Evolutionary conservation across 2,329 filamentous ascomycete species (phyloP).

Genomic region (Colletotrichum tabaci): DNA sequence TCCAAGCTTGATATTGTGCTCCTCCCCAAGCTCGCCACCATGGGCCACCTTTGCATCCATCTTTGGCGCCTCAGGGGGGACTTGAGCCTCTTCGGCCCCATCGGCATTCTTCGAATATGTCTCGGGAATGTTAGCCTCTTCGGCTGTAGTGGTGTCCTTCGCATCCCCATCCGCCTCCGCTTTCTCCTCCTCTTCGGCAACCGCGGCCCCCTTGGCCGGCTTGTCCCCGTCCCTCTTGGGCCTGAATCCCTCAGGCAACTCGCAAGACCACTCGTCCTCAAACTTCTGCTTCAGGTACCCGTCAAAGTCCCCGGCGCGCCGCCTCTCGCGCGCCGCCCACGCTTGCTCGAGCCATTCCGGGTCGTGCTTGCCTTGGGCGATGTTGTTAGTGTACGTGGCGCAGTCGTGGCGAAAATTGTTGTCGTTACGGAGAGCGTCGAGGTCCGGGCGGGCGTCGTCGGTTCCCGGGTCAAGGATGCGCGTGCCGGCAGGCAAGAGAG

Average conservation of each 20-base stretch:
- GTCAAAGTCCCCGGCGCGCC: constrained; percentile 65
- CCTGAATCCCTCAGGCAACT: constrained; percentile 55
- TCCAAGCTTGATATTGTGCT: constrained; percentile 10
- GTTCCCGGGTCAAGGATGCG: constrained; percentile 55
- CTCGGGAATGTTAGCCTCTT: too few relatives aligned
- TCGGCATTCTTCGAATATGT: not conserved
- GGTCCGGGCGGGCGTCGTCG: constrained; percentile 56
- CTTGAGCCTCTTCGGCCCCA: too few relatives aligned
- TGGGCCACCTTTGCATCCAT: not conserved
- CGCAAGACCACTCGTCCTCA: constrained; percentile 62
- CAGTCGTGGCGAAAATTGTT: constrained; percentile 66
- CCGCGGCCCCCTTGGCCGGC: not conserved
- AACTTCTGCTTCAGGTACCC: constrained; percentile 62
- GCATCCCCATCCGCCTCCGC: not conserved
- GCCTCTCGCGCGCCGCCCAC: constrained; percentile 65
- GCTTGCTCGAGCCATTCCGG: constrained; percentile 67
- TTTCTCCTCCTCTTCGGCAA: not conserved
- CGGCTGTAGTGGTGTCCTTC: not conserved
- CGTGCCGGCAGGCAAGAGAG: constrained; percentile 55
- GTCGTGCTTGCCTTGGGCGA: constrained; percentile 65
- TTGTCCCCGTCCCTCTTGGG: constrained; percentile 25
- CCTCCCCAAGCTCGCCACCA: not conserved
- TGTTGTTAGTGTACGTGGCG: constrained; percentile 61
- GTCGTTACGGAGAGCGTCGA: constrained; percentile 61
- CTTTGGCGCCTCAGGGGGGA: not conserved